Evolutionary conservation across 2,329 filamentous ascomycete genomes (phyloP), one percentile per base, ranked within the genome.

Genomic region (Colletotrichum shisoi): DNA sequence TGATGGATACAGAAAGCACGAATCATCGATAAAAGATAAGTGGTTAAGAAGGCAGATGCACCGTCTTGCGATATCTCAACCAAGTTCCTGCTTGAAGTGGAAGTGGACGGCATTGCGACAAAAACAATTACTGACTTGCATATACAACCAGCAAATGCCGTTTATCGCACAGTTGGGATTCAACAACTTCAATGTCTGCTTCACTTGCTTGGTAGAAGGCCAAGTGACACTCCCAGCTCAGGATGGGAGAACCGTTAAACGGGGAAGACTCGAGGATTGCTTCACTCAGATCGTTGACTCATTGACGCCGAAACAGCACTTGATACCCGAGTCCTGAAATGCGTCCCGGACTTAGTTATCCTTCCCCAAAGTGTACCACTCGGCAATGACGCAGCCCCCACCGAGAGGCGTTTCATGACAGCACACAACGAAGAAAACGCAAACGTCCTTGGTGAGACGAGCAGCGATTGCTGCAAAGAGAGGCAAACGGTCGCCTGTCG

Each of bases 331-430:
- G 17, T 15, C 17, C 27, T 51, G 9, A 34, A 51, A 19, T 19
- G 15, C 4, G n/a, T 17, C 6, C 13, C 13, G 34, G 5, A 17
- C n/a, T 11, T 37, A 40, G 12, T 13, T n/a, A 15, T 21, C n/a
- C 12, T 24, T 39, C 51, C 39, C n/a, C 31, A 13, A 13, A 27
- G 34, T 34, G 31, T 17, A 39, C 51, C 19, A 53, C 12, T 21
- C 12, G 34, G 34, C 34, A 53, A 39, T 39, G 34, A 53, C 51
- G 51, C 51, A 53, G 31, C 51, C 34, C 21, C 34, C 51, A 53
- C 51, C 34, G 12, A 9, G 21, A 15, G 51, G 13, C 39, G 56
- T 48, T 58, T 48, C 56, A 58, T 46, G 56, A 58, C 56, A 58
- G 5, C 56, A 39, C 44, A 58, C 3, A 24, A 27, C 4, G 56